A percentile compares a stretch with the other conserved stretches of the same genome.
Conservation (phyloP, 345 rosid genomes). For the Odontarrhena argentea region DNA sequence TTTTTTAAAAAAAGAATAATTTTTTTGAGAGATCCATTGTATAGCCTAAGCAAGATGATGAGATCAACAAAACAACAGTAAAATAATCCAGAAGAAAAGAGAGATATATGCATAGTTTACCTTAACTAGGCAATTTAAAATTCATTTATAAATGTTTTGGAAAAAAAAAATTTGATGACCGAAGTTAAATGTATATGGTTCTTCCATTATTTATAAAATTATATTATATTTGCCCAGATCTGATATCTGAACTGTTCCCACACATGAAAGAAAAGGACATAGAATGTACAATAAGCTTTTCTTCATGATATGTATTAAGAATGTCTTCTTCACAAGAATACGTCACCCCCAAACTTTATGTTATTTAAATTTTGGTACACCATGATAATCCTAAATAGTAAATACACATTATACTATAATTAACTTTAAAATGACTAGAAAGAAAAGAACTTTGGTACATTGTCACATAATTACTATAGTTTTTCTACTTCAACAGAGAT, state of each 20-base stretch:
- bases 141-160: not conserved
- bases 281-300: slow-evolving; percentile 27
- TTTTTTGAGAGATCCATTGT: slow-evolving; percentile 6
- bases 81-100: not conserved
- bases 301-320: slow-evolving; percentile 2
- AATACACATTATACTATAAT: not conserved
- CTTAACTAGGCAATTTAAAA: slow-evolving; percentile 10
- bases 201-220: slow-evolving; percentile 14
- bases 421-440: not conserved
- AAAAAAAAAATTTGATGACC: slow-evolving; percentile 29
- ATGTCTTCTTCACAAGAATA: not conserved
- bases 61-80: slow-evolving; percentile 27
- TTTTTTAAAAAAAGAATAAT: not conserved
- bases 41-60: slow-evolving; percentile 21
- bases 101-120: slow-evolving; percentile 9
- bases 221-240: slow-evolving; percentile 5
- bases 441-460: slow-evolving; percentile 1
- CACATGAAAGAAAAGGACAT: slow-evolving; percentile 42
- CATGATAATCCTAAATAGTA: slow-evolving; percentile 13
- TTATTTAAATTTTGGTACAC: not conserved
- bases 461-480: slow-evolving; percentile 16
- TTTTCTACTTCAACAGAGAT: slow-evolving; percentile 23
- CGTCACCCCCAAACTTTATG: slow-evolving; percentile 9
- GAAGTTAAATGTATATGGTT: slow-evolving; percentile 31
- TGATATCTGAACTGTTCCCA: slow-evolving; percentile 22